These are phyloP conservation scores for Lonicera japonica DNA, from an alignment of 129 eudicot genomes.

Conservation along the genomic window DNA sequence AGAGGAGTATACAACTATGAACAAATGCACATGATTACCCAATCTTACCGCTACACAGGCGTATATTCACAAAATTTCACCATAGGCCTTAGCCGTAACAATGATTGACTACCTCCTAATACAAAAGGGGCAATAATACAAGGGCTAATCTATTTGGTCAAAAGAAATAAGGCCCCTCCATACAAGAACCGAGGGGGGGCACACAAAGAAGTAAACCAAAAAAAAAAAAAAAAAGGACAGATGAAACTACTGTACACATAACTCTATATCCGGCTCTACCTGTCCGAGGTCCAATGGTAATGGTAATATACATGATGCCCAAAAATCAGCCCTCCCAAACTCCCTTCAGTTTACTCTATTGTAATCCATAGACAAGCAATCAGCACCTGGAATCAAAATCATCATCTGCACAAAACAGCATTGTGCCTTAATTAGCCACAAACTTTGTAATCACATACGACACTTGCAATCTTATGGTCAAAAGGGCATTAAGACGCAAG, in stretches of 20 bases:
- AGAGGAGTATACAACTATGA: no score
- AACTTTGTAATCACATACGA: not conserved
- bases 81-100: constrained; percentile 55
- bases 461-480: no score
- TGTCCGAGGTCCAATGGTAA: constrained; percentile 25
- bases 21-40: no score
- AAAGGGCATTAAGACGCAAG: no score
- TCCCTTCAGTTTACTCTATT: constrained; percentile 16
- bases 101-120: constrained; percentile 33
- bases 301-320: constrained; percentile 56
- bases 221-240: constrained; percentile 20
- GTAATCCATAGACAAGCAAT: constrained; percentile 21
- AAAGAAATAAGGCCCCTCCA: constrained; percentile 26
- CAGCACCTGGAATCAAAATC: constrained; percentile 19
- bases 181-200: not conserved
- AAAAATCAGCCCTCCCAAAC: constrained; percentile 35
- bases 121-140: constrained; percentile 47
- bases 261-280: constrained; percentile 38
- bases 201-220: not conserved
- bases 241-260: constrained; percentile 55
- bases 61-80: constrained; percentile 61
- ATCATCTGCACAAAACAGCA: constrained; percentile 34
- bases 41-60: no score
- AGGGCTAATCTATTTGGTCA: constrained; percentile 39
- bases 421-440: not conserved